These are phyloP conservation scores for Toxoplasma gondii DNA, from an alignment of 169 alveolate genomes.

Conservation along the genomic window DNA sequence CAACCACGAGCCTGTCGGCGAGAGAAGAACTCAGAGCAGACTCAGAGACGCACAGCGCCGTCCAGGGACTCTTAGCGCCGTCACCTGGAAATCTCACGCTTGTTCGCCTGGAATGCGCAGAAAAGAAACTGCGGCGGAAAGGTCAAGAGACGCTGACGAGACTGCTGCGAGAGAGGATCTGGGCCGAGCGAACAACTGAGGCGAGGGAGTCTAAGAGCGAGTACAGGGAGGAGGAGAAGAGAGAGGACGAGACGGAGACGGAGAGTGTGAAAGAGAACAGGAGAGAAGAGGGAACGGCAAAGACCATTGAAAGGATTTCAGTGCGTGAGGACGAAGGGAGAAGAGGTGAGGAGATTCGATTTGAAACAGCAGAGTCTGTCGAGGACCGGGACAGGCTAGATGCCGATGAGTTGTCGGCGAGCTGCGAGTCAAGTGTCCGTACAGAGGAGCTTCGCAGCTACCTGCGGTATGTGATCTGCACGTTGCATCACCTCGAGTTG, in stretches of 20 bases:
- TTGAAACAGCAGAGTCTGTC: neutral
- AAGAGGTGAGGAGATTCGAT: neutral
- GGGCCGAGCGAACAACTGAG: neutral
- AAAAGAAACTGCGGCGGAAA: neutral
- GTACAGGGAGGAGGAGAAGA: neutral
- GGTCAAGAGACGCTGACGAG: neutral
- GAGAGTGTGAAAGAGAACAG: neutral
- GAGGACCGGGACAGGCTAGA: too few species aligned
- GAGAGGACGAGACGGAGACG: neutral
- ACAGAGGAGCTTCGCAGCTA: slow-evolving; percentile 29
- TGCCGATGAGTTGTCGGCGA: too few species aligned
- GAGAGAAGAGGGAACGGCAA: neutral
- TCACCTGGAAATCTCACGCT: neutral
- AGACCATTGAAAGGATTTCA: neutral
- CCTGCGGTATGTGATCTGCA: neutral
- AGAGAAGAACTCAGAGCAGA: neutral
- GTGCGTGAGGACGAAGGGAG: neutral
- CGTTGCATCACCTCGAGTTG: slow-evolving; percentile 2
- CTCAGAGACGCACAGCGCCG: neutral
- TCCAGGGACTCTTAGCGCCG: neutral
- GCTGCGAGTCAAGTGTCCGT: neutral
- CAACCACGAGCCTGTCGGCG: neutral
- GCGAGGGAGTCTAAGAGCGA: neutral
- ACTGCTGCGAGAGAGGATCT: neutral
- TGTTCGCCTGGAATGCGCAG: neutral